Base-by-base conservation (phyloP, 805 yeast genomes). In the Wickerhamiella dianesei region DNA sequence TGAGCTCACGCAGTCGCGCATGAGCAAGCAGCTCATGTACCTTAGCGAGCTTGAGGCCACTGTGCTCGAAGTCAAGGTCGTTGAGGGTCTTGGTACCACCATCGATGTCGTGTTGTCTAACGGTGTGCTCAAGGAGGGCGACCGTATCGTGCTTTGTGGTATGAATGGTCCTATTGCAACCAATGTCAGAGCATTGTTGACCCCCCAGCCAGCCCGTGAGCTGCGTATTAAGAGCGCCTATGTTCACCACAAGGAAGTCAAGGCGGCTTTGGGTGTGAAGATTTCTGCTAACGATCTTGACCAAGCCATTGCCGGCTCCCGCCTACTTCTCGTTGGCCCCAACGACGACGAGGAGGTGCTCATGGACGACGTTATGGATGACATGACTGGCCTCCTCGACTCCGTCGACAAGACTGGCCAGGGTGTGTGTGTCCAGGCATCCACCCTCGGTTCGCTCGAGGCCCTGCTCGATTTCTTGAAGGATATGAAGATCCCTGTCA, bases 351-450 rank as follows among this genome's bases (percentile, higher is more conserved):
- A 92, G 70, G 98, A 92, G 51, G 97, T 89, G 49, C 61, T 92
- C 59, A 82, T 83, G 94, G 97, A 92, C 64, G 96, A 89, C 49
- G 96, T 92, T 48, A 94, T 92, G 98, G 96, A 89, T 60, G 99
- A 92, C 65, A 73, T 92, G 64, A 86, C 96, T 40, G 95, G 95
- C 40, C 72, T 92, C 57, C 74, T 92, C 58, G 96, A 88, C 64
- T 82, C 95, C 52, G 96, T 92, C 52, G 98, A 94, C 67, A 79
- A 83, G 54, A 75, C 88, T 42, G 99, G 98, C 60, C 79, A 77
- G 63, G 99, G 99, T 77, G 99, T 92, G 47, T 85, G 87, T 57
- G 99, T 92, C 42, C 99, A 92, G 71, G 96, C 98, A 1, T 87
- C 96, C 4, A 92, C 99, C 18, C 76, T 92, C 61, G 99, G 99